phyloP scores from a whole-genome alignment of 768 basidiomycete genomes.

The Pleurotus eryngii region DNA sequence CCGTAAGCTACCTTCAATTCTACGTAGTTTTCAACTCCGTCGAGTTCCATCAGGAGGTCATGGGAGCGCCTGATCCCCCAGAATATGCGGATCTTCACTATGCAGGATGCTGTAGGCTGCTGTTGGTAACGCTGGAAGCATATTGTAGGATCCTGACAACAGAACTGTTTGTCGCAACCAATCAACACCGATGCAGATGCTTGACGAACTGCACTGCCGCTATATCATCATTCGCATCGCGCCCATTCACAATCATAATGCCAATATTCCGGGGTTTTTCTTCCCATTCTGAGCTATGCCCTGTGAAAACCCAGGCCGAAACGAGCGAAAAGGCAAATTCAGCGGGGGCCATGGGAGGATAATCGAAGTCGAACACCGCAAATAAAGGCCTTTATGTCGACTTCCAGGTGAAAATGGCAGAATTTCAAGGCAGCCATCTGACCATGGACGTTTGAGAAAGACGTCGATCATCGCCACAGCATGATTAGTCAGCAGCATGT shows the following conservation, averaged over 20 bases:
- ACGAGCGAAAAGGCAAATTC: neutral
- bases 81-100: too few species aligned
- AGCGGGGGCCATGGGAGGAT: neutral
- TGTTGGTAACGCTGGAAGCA: too few species aligned
- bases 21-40: too few species aligned
- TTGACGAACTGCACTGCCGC: neutral
- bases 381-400: neutral
- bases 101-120: too few species aligned
- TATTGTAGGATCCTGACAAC: neutral
- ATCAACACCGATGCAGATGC: neutral
- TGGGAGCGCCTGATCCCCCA: too few species aligned
- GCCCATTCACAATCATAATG: neutral
- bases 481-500: slow-evolving; percentile 9
- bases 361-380: neutral
- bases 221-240: neutral
- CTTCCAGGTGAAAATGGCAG: neutral
- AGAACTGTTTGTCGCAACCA: slow-evolving; percentile 3
- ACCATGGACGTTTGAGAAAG: slow-evolving; percentile 1
- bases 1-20: too few species aligned
- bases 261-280: neutral
- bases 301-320: neutral
- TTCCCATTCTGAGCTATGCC: neutral
- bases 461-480: slow-evolving; percentile 3
- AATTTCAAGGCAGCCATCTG: neutral
- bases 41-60: too few species aligned